Conservation (phyloP, 257 asterid species). For the Anisodus acutangulus region DNA sequence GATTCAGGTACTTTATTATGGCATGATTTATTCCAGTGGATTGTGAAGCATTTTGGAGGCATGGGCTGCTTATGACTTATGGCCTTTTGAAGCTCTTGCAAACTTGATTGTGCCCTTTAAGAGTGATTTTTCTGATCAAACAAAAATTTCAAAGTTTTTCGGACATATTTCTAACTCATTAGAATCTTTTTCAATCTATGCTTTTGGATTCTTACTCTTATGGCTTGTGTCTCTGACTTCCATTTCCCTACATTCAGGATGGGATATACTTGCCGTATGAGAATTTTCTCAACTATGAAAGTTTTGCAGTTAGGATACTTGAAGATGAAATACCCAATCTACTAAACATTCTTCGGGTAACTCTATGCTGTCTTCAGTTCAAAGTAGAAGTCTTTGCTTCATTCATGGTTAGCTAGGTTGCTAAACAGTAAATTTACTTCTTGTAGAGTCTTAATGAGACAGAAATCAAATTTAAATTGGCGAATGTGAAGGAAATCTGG, state of each 20-base stretch:
- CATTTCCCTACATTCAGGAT: slow-evolving; percentile 54
- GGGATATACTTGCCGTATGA: slow-evolving; percentile 95
- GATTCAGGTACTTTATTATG: slow-evolving; percentile 64
- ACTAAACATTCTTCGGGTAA: slow-evolving; percentile 78
- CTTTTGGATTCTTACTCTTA: slow-evolving; percentile 7
- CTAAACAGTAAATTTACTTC: slow-evolving; percentile 33
- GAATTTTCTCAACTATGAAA: slow-evolving; percentile 76
- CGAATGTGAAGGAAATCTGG: slow-evolving; percentile 84
- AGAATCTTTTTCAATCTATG: neutral
- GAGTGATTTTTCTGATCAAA: neutral
- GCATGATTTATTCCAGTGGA: neutral
- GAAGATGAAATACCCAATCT: slow-evolving; percentile 89
- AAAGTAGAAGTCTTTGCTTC: slow-evolving; percentile 7
- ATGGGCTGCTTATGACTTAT: neutral
- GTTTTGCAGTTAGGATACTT: slow-evolving; percentile 85
- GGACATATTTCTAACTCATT: neutral
- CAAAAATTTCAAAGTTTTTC: neutral
- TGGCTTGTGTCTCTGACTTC: slow-evolving; percentile 20
- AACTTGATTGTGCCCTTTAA: neutral
- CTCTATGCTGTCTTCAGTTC: slow-evolving; percentile 35
- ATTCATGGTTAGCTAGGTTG: slow-evolving; percentile 16
- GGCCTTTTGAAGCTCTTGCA: slow-evolving; percentile 12
- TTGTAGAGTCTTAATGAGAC: slow-evolving; percentile 70
- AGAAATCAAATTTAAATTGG: slow-evolving; percentile 75
- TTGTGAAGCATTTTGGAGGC: neutral